These are phyloP conservation scores for Talaromyces ruber DNA, from an alignment of 495 filamentous ascomycete genomes.

Conservation along the genomic window DNA sequence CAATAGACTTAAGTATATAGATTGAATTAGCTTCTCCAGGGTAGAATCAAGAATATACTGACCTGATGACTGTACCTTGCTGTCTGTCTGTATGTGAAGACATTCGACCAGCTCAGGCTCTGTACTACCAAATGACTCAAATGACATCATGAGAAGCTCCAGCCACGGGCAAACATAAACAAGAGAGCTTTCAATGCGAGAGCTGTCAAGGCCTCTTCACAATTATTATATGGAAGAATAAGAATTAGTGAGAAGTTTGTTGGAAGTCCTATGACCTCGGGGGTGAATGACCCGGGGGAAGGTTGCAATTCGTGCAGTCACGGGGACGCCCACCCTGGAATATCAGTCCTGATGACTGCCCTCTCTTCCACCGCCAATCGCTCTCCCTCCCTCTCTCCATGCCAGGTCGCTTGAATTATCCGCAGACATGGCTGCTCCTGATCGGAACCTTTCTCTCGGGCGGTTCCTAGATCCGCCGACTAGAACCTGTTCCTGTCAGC, in stretches of 20 bases:
- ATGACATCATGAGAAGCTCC: background rate
- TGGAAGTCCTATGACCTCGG: conserved; percentile 1
- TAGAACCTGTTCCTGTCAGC: background rate
- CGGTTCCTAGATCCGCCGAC: background rate
- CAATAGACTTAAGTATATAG: conserved; percentile 1
- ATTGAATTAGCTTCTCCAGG: background rate
- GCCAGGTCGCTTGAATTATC: background rate
- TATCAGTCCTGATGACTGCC: conserved; percentile 1
- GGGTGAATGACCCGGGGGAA: background rate
- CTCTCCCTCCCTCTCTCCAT: background rate
- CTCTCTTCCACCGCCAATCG: background rate
- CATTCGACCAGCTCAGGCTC: background rate
- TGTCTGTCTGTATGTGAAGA: background rate
- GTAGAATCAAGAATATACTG: background rate
- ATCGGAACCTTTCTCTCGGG: background rate
- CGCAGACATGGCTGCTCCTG: background rate
- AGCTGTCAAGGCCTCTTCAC: background rate
- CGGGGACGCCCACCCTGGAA: background rate
- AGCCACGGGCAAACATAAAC: background rate
- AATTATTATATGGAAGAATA: background rate
- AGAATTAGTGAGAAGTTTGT: background rate
- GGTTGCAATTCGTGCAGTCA: background rate
- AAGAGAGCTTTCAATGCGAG: background rate
- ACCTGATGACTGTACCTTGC: background rate
- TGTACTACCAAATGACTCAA: background rate